Evolutionary conservation across 768 basidiomycete genomes (phyloP).

Genomic region (Cystobasidium ongulense): DNA sequence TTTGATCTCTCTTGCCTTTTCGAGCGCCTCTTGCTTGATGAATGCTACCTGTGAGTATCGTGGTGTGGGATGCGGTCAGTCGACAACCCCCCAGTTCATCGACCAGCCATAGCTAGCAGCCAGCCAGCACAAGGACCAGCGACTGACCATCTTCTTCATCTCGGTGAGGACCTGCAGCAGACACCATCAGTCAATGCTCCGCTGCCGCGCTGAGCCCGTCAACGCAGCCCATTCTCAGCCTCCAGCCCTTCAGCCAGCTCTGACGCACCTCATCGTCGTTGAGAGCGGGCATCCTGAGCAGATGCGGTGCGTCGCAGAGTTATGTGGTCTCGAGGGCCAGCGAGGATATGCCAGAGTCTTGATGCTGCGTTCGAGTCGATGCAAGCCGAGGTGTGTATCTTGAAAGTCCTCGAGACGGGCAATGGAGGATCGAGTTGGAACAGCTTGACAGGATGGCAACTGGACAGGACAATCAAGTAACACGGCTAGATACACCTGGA

Average conservation of each 20-base stretch:
- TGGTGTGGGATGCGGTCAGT: neutral
- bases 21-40: constrained; percentile 76
- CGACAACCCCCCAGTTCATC: neutral
- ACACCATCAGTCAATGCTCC: no score
- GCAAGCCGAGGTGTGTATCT: no score
- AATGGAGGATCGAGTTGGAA: neutral
- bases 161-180: constrained; percentile 31
- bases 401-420: no score
- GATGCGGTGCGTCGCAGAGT: neutral
- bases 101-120: neutral
- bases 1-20: constrained; percentile 92
- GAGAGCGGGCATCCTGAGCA: constrained; percentile 27
- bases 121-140: neutral
- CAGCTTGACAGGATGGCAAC: neutral
- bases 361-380: no score
- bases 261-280: constrained; percentile 31
- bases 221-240: neutral
- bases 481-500: neutral
- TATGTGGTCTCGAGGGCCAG: no score
- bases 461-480: neutral
- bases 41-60: constrained; percentile 16
- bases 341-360: neutral
- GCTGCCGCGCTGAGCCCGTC: no score
- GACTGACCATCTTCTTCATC: constrained; percentile 33
- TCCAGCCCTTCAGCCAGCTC: neutral